Evolutionary conservation across 2,329 filamentous ascomycete species (phyloP), one percentile per base, ranked within the genome.

Genomic region (Alternaria arbusti): DNA sequence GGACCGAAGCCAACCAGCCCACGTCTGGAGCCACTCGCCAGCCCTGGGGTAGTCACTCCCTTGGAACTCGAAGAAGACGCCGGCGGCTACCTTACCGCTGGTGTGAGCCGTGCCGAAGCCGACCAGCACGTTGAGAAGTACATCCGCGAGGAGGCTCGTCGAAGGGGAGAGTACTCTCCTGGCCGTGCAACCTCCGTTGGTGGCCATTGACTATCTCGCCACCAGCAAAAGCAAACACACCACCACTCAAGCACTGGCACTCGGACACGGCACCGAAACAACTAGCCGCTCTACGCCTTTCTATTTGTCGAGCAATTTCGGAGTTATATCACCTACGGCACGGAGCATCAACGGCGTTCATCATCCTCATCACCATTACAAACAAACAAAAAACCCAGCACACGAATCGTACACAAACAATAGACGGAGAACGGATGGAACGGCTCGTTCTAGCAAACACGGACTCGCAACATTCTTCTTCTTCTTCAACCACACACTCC

Each of bases 21-120:
- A 30, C 80, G 82, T 43, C 78, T 86, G 44, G 79, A 78, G 23
- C 85, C 85, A 23, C 72, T 85, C 22, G 84, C 82, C 15, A 86
- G 84, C 58, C 85, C 85, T 3, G 84, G 84, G 43, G 83, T 83
- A 7, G 84, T 86, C 43, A 86, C 85, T 23, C 85, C 84, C n/a
- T 72, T 86, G 50, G 82, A 83, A 66, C 80, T 86, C 30, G 84
- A 85, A 70, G 64, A 65, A 17, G 77, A 76, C 2, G 69, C 70
- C 15, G 78, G 81, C n/a, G 74, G 79, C 57, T 86, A 86, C 65
- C 76, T 86, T 26, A 76, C 81, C n/a, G 82, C 82, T 22, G 83
- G 83, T 7, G 76, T 80, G 9, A 73, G 76, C 28, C 68, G 73
- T 20, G 73, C 76, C 28, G 83, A 85, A 28, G 73, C 76, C 23